A percentile compares a stretch with the other conserved stretches of the same genome.
phyloP scores from a whole-genome alignment of 345 rosid species.

The Ceriops zippeliana region DNA sequence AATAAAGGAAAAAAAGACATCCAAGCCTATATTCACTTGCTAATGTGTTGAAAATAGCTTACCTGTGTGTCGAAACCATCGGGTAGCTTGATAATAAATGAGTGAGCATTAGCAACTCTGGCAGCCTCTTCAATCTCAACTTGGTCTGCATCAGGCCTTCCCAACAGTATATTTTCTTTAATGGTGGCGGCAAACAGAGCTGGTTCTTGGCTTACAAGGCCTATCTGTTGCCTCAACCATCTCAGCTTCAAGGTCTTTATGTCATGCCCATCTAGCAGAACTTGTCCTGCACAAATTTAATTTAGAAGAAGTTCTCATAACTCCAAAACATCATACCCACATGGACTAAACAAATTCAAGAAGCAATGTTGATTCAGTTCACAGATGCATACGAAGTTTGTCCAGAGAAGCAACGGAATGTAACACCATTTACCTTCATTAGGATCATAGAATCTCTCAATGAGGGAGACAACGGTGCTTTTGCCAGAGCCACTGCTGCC shows the following conservation, averaged over 20 bases:
- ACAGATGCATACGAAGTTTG: constrained; percentile 11
- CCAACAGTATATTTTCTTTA: constrained; percentile 85
- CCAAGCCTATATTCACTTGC: background rate
- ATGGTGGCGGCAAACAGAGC: constrained; percentile 91
- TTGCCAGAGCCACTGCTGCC: constrained; percentile 99
- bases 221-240: constrained; percentile 95
- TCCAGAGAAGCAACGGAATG: background rate
- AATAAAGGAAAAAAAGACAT: background rate
- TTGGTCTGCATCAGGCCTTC: constrained; percentile 78
- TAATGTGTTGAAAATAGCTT: constrained; percentile 18
- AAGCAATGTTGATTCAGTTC: constrained; percentile 17
- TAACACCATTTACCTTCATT: constrained; percentile 50
- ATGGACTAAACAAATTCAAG: constrained; percentile 9
- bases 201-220: constrained; percentile 98
- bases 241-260: constrained; percentile 72
- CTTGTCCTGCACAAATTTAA: constrained; percentile 58
- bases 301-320: background rate
- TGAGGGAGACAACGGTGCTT: constrained; percentile 92
- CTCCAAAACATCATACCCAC: constrained; percentile 1
- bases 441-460: constrained; percentile 95
- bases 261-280: constrained; percentile 81
- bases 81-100: constrained; percentile 84
- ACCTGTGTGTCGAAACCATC: constrained; percentile 97
- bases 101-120: constrained; percentile 93
- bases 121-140: constrained; percentile 93